Evolutionary conservation across 164 flowering plant genomes (phyloP), one percentile per base, ranked within the genome.

Genomic region (Macadamia tetraphylla): DNA sequence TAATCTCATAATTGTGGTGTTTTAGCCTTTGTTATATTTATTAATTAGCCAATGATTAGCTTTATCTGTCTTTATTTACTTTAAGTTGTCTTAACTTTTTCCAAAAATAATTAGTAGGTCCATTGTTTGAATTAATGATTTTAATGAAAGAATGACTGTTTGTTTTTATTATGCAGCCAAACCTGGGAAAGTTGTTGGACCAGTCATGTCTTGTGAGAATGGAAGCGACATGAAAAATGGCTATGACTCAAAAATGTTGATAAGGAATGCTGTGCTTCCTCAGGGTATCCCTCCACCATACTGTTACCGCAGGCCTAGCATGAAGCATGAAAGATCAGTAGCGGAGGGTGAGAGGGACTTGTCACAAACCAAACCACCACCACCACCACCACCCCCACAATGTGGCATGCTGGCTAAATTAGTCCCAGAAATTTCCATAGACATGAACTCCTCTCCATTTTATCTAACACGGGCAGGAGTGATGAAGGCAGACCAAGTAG

Each of bases 161-260:
- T 46, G 51, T 46, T 46, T 46, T 46, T 46, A 46, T 11, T 46
- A 3, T 46, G 51, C 86, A 83, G 91, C 87, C 42, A 86, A 86
- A 78, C 89, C 89, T 29, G 88, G 88, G 60, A 82, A 79, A 67
- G 84, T 83, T 43, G 85, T 83, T 15, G 90, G 92, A 42, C 86
- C 92, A 3, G 85, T 80, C 59, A 75, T 71, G 9, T 81, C 85
- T 29, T 82, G 76, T 65, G 92, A 85, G 59, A 83, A 79, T 62
- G 81, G 79, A 32, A 74, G 77, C 49, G 58, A 62, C 29, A 18
- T 72, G 9, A 88, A 79, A 63, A 87, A 83, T 64, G 60, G 83
- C 9, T 87, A 83, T 53, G 91, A 87, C 60, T 82, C 82, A 30
- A 75, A 90, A 70, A 72, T 77, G 52, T 65, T 80, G 59, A 61